These are phyloP conservation scores for Neocallimastix lanati DNA, from an alignment of 192 early-diverging fungal species.

Conservation along the genomic window DNA sequence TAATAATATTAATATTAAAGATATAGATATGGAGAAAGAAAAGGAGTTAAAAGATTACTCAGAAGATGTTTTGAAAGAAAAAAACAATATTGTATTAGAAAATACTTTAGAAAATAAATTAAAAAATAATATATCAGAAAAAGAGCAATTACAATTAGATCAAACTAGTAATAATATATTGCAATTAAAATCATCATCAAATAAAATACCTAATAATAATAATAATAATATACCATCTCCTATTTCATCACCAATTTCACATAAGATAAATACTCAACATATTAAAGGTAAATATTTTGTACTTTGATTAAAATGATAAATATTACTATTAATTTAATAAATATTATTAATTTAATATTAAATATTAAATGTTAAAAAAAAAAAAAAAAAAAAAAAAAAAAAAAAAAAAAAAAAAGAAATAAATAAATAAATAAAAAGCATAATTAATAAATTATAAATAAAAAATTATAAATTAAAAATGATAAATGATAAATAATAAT, in stretches of 20 bases:
- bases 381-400: too few species aligned
- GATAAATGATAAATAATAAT: too few species aligned
- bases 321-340: too few species aligned
- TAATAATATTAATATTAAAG: background rate
- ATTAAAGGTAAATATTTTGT: background rate
- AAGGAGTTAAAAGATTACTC: background rate
- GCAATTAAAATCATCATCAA: background rate
- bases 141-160: background rate
- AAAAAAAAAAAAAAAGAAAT: too few species aligned
- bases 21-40: background rate
- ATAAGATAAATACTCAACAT: background rate
- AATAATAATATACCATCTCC: background rate
- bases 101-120: background rate
- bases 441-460: too few species aligned
- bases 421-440: too few species aligned
- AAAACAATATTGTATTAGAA: background rate
- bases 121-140: background rate
- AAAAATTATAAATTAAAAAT: too few species aligned
- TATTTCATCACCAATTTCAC: background rate
- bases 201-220: background rate
- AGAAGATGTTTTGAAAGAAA: background rate
- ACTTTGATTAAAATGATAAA: too few species aligned
- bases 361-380: too few species aligned
- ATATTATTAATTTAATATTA: too few species aligned
- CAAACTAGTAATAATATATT: background rate